A percentile compares a stretch with the other conserved stretches of the same genome.
Conservation (phyloP, 108 stramenopile genomes). For the Cyclostephanos tholiformis region DNA sequence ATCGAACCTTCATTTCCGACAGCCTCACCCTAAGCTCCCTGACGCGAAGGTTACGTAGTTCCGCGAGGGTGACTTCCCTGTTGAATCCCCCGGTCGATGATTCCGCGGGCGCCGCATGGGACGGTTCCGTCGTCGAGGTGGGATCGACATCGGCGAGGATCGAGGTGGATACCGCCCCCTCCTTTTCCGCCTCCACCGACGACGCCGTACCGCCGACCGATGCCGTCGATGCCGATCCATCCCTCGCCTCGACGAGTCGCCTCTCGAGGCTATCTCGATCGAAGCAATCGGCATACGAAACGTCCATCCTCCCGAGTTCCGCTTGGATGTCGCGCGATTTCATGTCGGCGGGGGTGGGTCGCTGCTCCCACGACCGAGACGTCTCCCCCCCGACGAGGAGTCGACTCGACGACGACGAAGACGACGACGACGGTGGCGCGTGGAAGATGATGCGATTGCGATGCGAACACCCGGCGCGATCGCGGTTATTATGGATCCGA, state of each 20-base stretch:
- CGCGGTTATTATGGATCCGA: too few relatives aligned
- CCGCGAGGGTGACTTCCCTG: slow-evolving; percentile 40
- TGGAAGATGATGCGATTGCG: too few relatives aligned
- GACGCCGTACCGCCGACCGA: too few relatives aligned
- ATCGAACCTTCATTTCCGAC: slow-evolving; percentile 66
- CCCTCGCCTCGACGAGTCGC: slow-evolving; percentile 58
- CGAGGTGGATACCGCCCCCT: neutral
- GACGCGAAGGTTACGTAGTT: slow-evolving; percentile 60
- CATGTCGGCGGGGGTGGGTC: slow-evolving; percentile 24
- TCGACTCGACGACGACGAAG: too few relatives aligned
- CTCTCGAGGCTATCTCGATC: slow-evolving; percentile 66
- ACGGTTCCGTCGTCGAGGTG: slow-evolving; percentile 1
- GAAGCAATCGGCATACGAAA: slow-evolving; percentile 69
- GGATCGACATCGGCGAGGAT: slow-evolving; percentile 1
- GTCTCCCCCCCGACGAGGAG: too few relatives aligned
- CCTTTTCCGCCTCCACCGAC: neutral
- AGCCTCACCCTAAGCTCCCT: slow-evolving; percentile 61
- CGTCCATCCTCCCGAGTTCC: slow-evolving; percentile 52
- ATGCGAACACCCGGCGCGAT: too few relatives aligned
- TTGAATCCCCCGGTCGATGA: slow-evolving; percentile 36
- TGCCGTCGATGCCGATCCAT: too few relatives aligned
- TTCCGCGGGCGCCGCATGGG: neutral
- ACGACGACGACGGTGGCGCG: too few relatives aligned
- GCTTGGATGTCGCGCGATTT: slow-evolving; percentile 52
- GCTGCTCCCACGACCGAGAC: neutral